Evolutionary conservation across 2,329 filamentous ascomycete species (phyloP).

Genomic region (Exophiala alcalophila): DNA sequence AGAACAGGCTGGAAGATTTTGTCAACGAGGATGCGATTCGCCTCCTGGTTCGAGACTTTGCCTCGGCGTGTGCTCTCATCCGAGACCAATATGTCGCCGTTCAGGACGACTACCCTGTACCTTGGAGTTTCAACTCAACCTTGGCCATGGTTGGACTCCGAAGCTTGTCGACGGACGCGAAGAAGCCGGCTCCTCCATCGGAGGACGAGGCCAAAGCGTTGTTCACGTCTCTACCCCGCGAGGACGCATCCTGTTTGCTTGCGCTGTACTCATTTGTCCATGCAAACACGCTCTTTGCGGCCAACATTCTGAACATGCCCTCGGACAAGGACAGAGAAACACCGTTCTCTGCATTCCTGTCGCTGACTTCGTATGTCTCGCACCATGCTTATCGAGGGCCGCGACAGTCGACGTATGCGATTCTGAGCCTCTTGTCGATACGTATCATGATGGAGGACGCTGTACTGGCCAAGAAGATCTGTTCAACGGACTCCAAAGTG

Average conservation of each 20-base stretch:
- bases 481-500: conserved; percentile 71
- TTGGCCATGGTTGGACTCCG: conserved; percentile 82
- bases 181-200: conserved; percentile 58
- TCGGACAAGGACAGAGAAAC: conserved; percentile 64
- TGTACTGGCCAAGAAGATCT: conserved; percentile 76
- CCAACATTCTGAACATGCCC: conserved; percentile 67
- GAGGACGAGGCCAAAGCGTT: conserved; percentile 77
- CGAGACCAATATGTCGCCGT: conserved; percentile 77
- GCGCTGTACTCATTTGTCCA: conserved; percentile 90
- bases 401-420: conserved; percentile 76
- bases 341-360: conserved; percentile 78
- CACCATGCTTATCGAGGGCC: conserved; percentile 86
- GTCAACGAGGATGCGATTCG: conserved; percentile 86
- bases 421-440: conserved; percentile 79
- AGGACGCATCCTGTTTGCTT: conserved; percentile 75
- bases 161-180: conserved; percentile 66
- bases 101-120: conserved; percentile 84
- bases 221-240: conserved; percentile 75
- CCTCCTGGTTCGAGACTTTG: conserved; percentile 74
- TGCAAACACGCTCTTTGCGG: conserved; percentile 92
- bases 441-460: conserved; percentile 85
- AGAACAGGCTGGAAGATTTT: conserved; percentile 87
- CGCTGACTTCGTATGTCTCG: conserved; percentile 84
- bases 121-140: conserved; percentile 79
- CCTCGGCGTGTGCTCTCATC: conserved; percentile 64